A percentile compares a stretch with the other conserved stretches of the same genome.
Conservation (phyloP, 2,329 filamentous ascomycete species). For the Dactylellina sp. region DNA sequence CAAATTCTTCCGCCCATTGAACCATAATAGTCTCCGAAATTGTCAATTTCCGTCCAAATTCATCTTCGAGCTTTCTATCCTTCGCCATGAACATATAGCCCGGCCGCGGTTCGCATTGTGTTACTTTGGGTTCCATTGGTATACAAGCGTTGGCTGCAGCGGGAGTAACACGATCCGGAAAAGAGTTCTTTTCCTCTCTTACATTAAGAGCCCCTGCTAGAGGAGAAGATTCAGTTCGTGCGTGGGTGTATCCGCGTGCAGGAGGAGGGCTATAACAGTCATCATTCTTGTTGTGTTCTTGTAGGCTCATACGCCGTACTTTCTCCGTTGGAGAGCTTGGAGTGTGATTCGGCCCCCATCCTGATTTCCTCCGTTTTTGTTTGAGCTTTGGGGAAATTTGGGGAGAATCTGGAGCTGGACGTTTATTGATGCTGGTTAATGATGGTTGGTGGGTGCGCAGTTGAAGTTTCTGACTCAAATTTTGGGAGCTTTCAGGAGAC, state of each 20-base stretch:
- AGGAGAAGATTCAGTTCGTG: background rate
- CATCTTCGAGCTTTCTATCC: conserved; percentile 7
- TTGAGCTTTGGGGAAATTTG: background rate
- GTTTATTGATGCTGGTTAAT: background rate
- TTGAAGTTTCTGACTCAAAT: background rate
- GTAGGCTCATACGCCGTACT: background rate
- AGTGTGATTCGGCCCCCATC: background rate
- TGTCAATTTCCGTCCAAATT: conserved; percentile 23
- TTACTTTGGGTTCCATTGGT: background rate
- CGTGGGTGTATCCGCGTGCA: background rate
- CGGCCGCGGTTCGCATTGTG: background rate
- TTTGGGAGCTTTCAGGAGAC: background rate
- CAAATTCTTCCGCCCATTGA: conserved; percentile 34
- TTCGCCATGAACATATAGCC: background rate
- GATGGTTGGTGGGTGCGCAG: background rate
- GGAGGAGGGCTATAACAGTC: background rate
- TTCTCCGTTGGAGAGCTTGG: background rate
- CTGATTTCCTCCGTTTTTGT: background rate
- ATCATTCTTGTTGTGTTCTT: background rate
- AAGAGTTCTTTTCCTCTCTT: background rate
- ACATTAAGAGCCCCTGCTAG: too few relatives aligned
- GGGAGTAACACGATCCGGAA: background rate
- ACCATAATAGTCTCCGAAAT: background rate
- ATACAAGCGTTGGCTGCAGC: background rate
- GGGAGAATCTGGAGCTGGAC: background rate